These are phyloP conservation scores for Haemoproteus tartakovskyi DNA, from an alignment of 169 alveolate species.

Conservation along the genomic window DNA sequence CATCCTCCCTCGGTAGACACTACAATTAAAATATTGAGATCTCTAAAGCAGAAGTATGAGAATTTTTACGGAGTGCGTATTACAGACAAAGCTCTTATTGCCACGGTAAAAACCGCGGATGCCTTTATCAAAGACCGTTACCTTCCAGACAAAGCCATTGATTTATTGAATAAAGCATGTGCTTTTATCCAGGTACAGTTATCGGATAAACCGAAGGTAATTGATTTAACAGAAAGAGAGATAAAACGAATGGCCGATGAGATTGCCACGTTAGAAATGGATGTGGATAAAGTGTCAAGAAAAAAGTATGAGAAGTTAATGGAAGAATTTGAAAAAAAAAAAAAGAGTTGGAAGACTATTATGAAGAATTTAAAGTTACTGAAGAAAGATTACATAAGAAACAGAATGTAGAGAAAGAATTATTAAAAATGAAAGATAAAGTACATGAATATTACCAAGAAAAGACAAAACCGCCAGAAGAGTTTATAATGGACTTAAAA, in stretches of 20 bases:
- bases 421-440: conserved; percentile 49
- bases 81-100: conserved; percentile 67
- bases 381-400: conserved; percentile 53
- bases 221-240: conserved; percentile 58
- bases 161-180: conserved; percentile 70
- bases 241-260: conserved; percentile 50
- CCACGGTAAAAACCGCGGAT: conserved; percentile 65
- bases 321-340: conserved; percentile 56
- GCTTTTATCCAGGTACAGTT: conserved; percentile 54
- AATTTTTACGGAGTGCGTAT: conserved; percentile 51
- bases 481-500: conserved; percentile 20
- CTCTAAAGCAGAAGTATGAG: conserved; percentile 63
- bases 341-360: conserved; percentile 9
- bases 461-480: conserved; percentile 50
- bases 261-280: conserved; percentile 55
- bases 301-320: conserved; percentile 27
- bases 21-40: conserved; percentile 64
- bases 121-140: conserved; percentile 64
- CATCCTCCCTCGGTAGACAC: conserved; percentile 64
- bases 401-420: conserved; percentile 22
- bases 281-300: conserved; percentile 51
- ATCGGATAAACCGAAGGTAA: conserved; percentile 53
- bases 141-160: conserved; percentile 73
- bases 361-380: conserved; percentile 45
- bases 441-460: conserved; percentile 25